phyloP scores from a whole-genome alignment of 2,329 filamentous ascomycete species.

The Alternaria viburni region DNA sequence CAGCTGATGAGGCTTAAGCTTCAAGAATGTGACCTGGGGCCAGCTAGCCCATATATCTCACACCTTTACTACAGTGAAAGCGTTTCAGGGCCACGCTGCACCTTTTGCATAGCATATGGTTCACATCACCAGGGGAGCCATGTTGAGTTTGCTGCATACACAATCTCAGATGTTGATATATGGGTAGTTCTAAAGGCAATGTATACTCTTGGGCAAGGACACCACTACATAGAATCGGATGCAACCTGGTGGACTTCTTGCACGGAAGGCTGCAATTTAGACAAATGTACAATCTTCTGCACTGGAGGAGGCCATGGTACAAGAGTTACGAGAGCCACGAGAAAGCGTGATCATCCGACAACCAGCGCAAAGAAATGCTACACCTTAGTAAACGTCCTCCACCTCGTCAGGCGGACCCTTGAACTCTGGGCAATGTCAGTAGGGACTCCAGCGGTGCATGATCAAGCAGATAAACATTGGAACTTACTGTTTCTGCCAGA shows the following conservation, averaged over 20 bases:
- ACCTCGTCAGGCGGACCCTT: neutral
- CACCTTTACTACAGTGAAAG: neutral
- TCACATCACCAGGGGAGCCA: neutral
- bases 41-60: neutral
- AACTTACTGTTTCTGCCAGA: conserved; percentile 8
- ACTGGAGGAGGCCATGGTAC: neutral
- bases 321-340: neutral
- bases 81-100: neutral
- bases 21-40: neutral
- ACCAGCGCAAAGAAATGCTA: neutral
- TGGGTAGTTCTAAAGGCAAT: neutral
- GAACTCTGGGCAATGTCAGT: neutral
- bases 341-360: neutral
- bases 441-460: neutral
- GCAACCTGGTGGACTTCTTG: neutral
- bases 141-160: neutral
- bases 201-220: neutral
- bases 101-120: neutral
- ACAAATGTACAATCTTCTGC: neutral
- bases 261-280: neutral
- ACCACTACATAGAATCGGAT: neutral
- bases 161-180: neutral
- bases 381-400: neutral
- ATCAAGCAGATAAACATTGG: neutral
- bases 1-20: neutral